Percentiles rank a stretch among this genome's conserved stretches.
These are phyloP conservation scores for Podaxis carcinomalis DNA, from an alignment of 768 basidiomycete genomes.

Conservation along the genomic window DNA sequence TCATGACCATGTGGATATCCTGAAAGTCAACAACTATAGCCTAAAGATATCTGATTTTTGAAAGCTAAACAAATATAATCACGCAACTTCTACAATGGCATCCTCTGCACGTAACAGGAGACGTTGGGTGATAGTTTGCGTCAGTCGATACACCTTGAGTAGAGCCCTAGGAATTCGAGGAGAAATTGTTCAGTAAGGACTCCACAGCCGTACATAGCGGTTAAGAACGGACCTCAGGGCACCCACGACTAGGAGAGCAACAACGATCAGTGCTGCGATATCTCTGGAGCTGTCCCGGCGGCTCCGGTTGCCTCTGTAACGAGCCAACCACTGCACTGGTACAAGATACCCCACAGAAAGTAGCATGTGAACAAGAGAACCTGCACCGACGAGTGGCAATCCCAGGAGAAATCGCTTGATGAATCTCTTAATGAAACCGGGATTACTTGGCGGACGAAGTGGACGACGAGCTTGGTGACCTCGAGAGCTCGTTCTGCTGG, in stretches of 20 bases:
- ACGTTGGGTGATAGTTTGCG: slow-evolving; percentile 53
- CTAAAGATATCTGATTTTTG: too few species aligned
- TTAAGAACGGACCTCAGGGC: slow-evolving; percentile 47
- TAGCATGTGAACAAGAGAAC: slow-evolving; percentile 71
- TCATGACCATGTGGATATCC: slow-evolving; percentile 2
- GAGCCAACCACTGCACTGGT: slow-evolving; percentile 67
- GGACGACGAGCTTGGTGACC: slow-evolving; percentile 13
- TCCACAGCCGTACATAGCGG: not conserved
- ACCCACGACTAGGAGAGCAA: slow-evolving; percentile 57
- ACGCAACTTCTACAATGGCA: slow-evolving; percentile 70
- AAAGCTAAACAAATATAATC: slow-evolving; percentile 13
- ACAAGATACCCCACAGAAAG: slow-evolving; percentile 58
- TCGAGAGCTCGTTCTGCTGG: slow-evolving; percentile 13
- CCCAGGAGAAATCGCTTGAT: slow-evolving; percentile 73
- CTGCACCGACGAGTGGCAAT: slow-evolving; percentile 73
- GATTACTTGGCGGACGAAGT: slow-evolving; percentile 22
- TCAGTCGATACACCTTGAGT: slow-evolving; percentile 64
- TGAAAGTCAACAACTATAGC: not conserved
- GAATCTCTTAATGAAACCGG: slow-evolving; percentile 51
- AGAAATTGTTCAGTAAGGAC: not conserved
- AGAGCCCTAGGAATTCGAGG: slow-evolving; percentile 47
- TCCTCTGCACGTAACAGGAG: slow-evolving; percentile 71
- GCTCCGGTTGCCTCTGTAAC: slow-evolving; percentile 53
- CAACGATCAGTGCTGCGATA: slow-evolving; percentile 60
- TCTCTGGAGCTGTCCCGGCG: slow-evolving; percentile 57